Evolutionary conservation across 768 basidiomycete species (phyloP), one percentile per base, ranked within the genome.

Genomic region (Cyclocybe aegerita): DNA sequence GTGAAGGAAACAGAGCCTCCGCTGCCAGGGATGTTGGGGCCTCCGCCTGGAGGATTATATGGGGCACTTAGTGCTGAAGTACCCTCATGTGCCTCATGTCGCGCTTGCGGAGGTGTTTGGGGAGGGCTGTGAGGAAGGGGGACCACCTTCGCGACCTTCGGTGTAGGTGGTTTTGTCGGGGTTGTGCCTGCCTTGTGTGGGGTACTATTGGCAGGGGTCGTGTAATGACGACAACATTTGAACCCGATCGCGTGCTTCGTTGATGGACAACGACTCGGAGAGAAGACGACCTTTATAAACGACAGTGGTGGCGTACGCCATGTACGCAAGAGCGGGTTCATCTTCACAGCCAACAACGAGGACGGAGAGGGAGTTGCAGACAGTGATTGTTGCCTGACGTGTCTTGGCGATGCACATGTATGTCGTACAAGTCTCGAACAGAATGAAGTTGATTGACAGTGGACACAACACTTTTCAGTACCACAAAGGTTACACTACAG

Each of bases 21-120:
- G 9, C 70, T 70, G 30, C 60, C 65, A 6, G 65, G 57, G 31
- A 60, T 70, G 23, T 52, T 43, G 29, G 57, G 52, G 1, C 70
- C 71, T 34, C 68, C 73, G 10, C 73, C 74, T 8, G 76, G 74
- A 34, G 74, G 71, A 50, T 76, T 77, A 49, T 73, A 74, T 4
- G 76, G 72, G 29, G 68, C 54, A 53, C 59, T 75, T 38, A 74
- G 41, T 2, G 68, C 60, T 29, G 65, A 56, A n/a, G 64, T 72
- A 17, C 71, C 70, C 50, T 77, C 77, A 2, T 72, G 76, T 0
- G 67, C 70, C 54, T 78, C 73, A 63, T 75, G 76, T 3, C 66
- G 67, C 32, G 61, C 53, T 1, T 62, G 55, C 7, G 61, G 59
- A 7, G 53, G 55, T 16, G 55, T 50, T 10, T 61, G 55, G 46